These are phyloP conservation scores for Trypanosoma caninum DNA, from an alignment of 208 protist genomes.

Conservation along the genomic window DNA sequence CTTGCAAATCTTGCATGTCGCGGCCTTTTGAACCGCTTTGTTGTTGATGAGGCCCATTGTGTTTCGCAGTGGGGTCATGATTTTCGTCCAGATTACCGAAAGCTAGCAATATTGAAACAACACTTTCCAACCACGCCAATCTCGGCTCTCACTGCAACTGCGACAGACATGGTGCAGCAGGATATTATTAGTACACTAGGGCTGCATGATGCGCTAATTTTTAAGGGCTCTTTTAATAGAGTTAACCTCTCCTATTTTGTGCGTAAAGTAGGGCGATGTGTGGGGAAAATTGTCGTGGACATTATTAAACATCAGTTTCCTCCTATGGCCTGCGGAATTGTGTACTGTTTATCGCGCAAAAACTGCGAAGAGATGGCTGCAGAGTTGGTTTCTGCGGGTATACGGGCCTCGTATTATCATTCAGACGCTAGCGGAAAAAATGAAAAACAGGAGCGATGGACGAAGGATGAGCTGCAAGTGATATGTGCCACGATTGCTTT, in stretches of 20 bases:
- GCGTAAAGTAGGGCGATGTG: slow-evolving; percentile 53
- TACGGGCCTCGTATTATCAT: slow-evolving; percentile 76
- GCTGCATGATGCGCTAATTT: slow-evolving; percentile 63
- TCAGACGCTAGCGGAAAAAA: slow-evolving; percentile 66
- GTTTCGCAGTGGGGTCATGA: slow-evolving; percentile 97
- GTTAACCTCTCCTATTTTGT: slow-evolving; percentile 76
- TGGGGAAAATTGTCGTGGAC: slow-evolving; percentile 45
- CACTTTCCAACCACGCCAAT: slow-evolving; percentile 68
- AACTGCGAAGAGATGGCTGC: slow-evolving; percentile 81
- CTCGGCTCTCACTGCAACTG: slow-evolving; percentile 83
- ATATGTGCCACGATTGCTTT: slow-evolving; percentile 98
- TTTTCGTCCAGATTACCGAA: slow-evolving; percentile 89
- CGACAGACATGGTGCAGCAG: slow-evolving; percentile 79
- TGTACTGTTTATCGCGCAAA: slow-evolving; percentile 83
- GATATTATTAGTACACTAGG: slow-evolving; percentile 81
- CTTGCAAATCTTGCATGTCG: slow-evolving; percentile 46
- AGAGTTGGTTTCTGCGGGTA: slow-evolving; percentile 39
- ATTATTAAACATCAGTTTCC: slow-evolving; percentile 64
- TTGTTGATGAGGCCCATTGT: slow-evolving; percentile 97
- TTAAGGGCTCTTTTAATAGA: slow-evolving; percentile 83
- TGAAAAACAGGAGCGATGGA: slow-evolving; percentile 88
- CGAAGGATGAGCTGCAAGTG: slow-evolving; percentile 87
- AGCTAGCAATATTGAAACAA: slow-evolving; percentile 66
- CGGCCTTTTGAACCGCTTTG: slow-evolving; percentile 67
- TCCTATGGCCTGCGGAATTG: slow-evolving; percentile 71